A percentile compares a stretch with the other conserved stretches of the same genome.
These are phyloP conservation scores for Russula ochroleuca DNA, from an alignment of 768 basidiomycete species.

Conservation along the genomic window DNA sequence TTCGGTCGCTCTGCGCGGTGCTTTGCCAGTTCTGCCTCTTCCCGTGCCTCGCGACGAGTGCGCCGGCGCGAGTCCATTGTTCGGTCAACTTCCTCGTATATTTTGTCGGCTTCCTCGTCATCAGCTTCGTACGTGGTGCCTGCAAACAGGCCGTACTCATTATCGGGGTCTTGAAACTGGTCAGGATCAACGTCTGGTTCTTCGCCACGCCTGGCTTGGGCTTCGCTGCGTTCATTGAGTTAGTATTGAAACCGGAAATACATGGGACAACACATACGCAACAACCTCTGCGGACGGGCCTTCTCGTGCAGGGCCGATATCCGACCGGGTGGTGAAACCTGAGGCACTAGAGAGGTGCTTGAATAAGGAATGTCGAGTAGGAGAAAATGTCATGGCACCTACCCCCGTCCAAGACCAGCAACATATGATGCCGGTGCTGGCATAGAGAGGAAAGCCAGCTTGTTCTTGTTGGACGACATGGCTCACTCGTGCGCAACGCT, in stretches of 20 bases:
- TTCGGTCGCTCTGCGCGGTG: constrained; percentile 87
- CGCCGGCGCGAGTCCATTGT: constrained; percentile 85
- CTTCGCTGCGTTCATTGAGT: constrained; percentile 53
- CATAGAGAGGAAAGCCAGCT: constrained; percentile 85
- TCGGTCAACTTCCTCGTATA: constrained; percentile 88
- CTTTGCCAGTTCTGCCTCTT: constrained; percentile 67
- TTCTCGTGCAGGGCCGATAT: constrained; percentile 97
- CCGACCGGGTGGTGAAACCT: constrained; percentile 95
- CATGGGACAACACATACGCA: constrained; percentile 52
- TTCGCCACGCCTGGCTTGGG: constrained; percentile 81
- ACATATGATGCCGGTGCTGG: constrained; percentile 96
- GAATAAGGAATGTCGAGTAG: constrained; percentile 2
- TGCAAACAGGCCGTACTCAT: constrained; percentile 93
- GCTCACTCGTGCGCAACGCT: neutral
- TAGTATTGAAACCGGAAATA: neutral
- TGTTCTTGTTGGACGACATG: constrained; percentile 60
- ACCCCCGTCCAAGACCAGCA: constrained; percentile 97
- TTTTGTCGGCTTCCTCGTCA: constrained; percentile 95
- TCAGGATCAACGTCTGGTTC: constrained; percentile 86
- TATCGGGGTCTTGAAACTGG: constrained; percentile 94
- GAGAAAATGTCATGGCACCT: constrained; percentile 31
- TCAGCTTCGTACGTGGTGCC: constrained; percentile 96
- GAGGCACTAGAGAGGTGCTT: constrained; percentile 60
- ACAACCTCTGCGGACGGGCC: constrained; percentile 89
- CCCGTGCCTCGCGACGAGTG: constrained; percentile 72